phyloP scores from a whole-genome alignment of 192 early-diverging fungal species.

The Backusella westeae region DNA sequence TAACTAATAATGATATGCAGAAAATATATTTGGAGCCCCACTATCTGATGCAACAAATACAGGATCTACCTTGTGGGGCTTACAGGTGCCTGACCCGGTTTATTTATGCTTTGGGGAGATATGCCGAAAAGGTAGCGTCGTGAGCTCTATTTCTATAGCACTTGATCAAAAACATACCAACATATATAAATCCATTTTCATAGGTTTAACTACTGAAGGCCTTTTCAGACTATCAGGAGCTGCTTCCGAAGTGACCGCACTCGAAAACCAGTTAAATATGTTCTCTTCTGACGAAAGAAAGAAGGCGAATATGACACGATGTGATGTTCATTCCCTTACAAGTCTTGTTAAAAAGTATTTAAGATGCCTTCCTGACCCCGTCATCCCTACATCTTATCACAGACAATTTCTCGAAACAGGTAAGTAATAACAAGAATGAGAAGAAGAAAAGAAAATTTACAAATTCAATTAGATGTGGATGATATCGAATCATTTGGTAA shows the following conservation, averaged over 20 bases:
- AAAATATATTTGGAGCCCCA: constrained; percentile 19
- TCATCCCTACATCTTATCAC: constrained; percentile 27
- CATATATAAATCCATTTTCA: not conserved
- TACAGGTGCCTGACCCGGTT: constrained; percentile 33
- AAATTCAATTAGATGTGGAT: not conserved
- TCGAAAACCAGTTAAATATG: constrained; percentile 18
- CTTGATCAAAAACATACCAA: not conserved
- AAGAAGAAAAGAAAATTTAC: too few relatives aligned
- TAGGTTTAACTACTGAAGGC: constrained; percentile 31
- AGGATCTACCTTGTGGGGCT: constrained; percentile 13
- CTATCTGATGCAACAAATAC: constrained; percentile 14
- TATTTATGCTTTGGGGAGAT: constrained; percentile 33
- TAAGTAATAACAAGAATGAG: not conserved
- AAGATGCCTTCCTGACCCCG: constrained; percentile 27
- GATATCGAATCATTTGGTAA: not conserved
- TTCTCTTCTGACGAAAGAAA: constrained; percentile 25
- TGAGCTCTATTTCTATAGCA: not conserved
- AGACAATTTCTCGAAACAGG: constrained; percentile 18
- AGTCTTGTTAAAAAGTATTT: constrained; percentile 36
- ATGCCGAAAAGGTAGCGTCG: constrained; percentile 8
- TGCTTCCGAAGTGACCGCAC: constrained; percentile 21
- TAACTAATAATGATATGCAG: not conserved
- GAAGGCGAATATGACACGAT: constrained; percentile 14
- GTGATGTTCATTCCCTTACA: constrained; percentile 35
- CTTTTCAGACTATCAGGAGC: constrained; percentile 34